These are phyloP conservation scores for Moringa oleifera DNA, from an alignment of 345 rosid genomes.

Conservation along the genomic window DNA sequence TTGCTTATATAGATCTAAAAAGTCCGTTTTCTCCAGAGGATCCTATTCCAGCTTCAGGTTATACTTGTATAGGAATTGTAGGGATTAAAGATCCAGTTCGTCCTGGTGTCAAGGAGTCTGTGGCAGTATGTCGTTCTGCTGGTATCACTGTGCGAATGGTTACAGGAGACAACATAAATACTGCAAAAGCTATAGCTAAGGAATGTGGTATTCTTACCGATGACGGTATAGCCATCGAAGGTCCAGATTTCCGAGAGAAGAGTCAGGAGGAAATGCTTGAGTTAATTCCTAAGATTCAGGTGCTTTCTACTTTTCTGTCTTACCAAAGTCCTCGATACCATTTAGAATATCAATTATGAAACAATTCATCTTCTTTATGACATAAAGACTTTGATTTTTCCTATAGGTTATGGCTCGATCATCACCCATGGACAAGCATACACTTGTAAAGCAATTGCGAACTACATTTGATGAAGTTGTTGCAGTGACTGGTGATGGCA, in stretches of 20 bases:
- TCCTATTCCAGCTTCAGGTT: slow-evolving; percentile 49
- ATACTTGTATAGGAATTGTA: slow-evolving; percentile 61
- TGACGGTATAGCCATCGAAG: slow-evolving; percentile 63
- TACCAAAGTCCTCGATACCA: background rate
- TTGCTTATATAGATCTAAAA: slow-evolving; percentile 48
- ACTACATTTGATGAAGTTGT: slow-evolving; percentile 64
- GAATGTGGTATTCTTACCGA: slow-evolving; percentile 80
- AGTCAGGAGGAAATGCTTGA: slow-evolving; percentile 45
- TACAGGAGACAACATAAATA: slow-evolving; percentile 73
- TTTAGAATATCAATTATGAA: slow-evolving; percentile 1
- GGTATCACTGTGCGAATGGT: slow-evolving; percentile 75
- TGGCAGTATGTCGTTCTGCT: slow-evolving; percentile 61
- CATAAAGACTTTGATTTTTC: slow-evolving; percentile 7
- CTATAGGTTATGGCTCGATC: slow-evolving; percentile 79
- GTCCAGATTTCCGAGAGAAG: slow-evolving; percentile 67
- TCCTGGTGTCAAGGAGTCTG: slow-evolving; percentile 75
- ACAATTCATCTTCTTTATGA: background rate
- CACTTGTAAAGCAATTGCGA: slow-evolving; percentile 59
- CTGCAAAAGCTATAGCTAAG: slow-evolving; percentile 75
- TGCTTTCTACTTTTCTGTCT: slow-evolving; percentile 13
- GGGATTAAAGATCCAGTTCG: slow-evolving; percentile 83
- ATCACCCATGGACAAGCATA: slow-evolving; percentile 78
- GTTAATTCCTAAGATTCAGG: slow-evolving; percentile 75
- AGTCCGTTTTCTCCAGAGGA: slow-evolving; percentile 34
- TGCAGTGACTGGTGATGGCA: slow-evolving; percentile 79